Evolutionary conservation across 2,329 filamentous ascomycete genomes (phyloP), one percentile per base, ranked within the genome.

Genomic region (Verticillium tricorpus): DNA sequence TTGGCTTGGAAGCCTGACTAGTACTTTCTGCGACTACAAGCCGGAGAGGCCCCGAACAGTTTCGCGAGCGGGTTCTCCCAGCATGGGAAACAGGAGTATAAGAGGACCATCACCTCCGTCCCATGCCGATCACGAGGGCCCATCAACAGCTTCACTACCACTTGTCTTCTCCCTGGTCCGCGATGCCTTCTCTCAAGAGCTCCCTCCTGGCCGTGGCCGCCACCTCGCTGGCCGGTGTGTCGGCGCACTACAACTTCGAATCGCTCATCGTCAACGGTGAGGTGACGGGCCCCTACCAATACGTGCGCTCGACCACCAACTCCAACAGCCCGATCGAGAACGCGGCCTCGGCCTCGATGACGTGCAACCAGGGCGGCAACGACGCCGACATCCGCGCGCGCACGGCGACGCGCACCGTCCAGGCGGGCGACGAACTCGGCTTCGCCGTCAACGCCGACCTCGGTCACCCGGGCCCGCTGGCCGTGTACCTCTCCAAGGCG

Each of bases 351-450:
- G 65, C 68, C 31, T 68, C 75, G 66, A 73, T 79, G 61, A 61
- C 76, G 61, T 79, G 76, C 69, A 78, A 78, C 66, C 67, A 70
- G 11, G 76, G 75, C 19, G 75, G 73, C 32, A 67, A 73, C 52
- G 75, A 75, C 35, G 69, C 71, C 59, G 71, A 70, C 61, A 75
- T 75, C 65, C 70, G 72, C 35, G 69, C 74, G 58, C 72, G 71
- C 62, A 78, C 75, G 40, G 66, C 69, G 60, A 78, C 74, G 12
- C 67, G 73, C 65, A 66, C 69, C 37, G 74, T 78, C 52, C 67
- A 70, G 5, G 69, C 76, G n/a, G 77, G 77, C 37, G 72, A 77
- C 57, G 70, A 72, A 34, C 69, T 80, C n/a, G 77, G 77, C 45
- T 80, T 80, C 70, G 71, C 73, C 4, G 71, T 77, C 57, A 70